Evolutionary conservation across 2,329 filamentous ascomycete genomes (phyloP), one percentile per base, ranked within the genome.

Genomic region (Penicillium expansum): DNA sequence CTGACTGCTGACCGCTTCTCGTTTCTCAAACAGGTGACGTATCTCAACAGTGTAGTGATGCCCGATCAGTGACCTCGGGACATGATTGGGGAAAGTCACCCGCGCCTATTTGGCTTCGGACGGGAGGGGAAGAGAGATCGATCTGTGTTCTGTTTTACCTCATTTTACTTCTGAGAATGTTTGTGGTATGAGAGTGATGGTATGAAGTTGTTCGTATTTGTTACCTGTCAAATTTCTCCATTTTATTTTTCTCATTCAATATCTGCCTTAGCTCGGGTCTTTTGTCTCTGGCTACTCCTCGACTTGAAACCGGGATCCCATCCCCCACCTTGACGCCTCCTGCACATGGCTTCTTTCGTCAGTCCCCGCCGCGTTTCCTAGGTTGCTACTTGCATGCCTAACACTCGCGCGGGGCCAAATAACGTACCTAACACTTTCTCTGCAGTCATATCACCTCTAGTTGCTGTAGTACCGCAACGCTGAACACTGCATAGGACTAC

Each of bases 41-140:
- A 89, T 72, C 72, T 91, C 58, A 92, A 91, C 67, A 83, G 80
- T 57, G 81, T 89, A 42, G 86, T 90, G 56, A 89, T 89, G 87
- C 88, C 89, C 3, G 89, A 91, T 68, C 80, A 51, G 43, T 64
- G 59, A 29, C 27, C 27, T 29, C 27, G 27, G 8, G 27, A 58
- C 32, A 42, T 48, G 50, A 57, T 57, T 54, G 39, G 44, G 30
- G 39, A 43, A 29, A 44, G 24, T 24, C 39, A 51, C 45, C 38
- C 38, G 52, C 47, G 47, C 11, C 38, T 51, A 55, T 32, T 30
- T 43, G 38, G 30, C 20, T 37, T 37, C 39, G 37, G 43, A 51
- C 11, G 47, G 24, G 33, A 42, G 16, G 9, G 43, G 37, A 11
- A 13, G 38, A 49, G 33, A 52, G 54, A 41, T 33, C 27, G 24